phyloP scores from a whole-genome alignment of 352 stramenopile genomes.

The Pseudoperonospora humuli region DNA sequence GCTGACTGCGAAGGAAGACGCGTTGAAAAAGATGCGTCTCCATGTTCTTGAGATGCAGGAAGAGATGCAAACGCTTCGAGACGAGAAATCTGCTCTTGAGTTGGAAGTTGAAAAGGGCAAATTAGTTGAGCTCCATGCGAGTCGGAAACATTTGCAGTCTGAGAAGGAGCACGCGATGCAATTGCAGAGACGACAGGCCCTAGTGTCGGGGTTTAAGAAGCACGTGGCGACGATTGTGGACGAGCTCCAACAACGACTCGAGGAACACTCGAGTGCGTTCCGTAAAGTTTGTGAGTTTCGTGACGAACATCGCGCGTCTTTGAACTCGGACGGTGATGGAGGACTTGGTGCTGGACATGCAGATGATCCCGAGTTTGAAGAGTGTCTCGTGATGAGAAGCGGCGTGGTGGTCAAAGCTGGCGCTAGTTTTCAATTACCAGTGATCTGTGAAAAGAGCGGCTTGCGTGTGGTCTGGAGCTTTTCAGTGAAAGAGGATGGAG shows the following conservation, averaged over 20 bases:
- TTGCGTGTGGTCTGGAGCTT: slow-evolving; percentile 80
- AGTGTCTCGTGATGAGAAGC: slow-evolving; percentile 64
- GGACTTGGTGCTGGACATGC: not conserved
- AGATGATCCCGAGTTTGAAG: slow-evolving; percentile 37
- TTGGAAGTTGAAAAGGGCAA: slow-evolving; percentile 25
- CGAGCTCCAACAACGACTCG: slow-evolving; percentile 42
- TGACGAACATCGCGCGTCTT: slow-evolving; percentile 19
- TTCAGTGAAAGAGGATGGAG: slow-evolving; percentile 54
- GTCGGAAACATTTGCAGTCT: slow-evolving; percentile 27
- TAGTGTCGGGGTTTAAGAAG: slow-evolving; percentile 35
- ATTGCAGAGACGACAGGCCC: slow-evolving; percentile 31
- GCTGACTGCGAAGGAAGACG: slow-evolving; percentile 19
- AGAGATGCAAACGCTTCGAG: slow-evolving; percentile 17
- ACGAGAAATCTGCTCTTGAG: slow-evolving; percentile 26
- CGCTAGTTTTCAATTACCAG: slow-evolving; percentile 53
- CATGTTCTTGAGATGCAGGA: slow-evolving; percentile 23
- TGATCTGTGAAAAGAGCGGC: slow-evolving; percentile 55
- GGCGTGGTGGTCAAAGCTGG: slow-evolving; percentile 77
- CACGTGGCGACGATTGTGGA: slow-evolving; percentile 30
- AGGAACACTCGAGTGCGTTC: slow-evolving; percentile 53
- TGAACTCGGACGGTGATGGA: slow-evolving; percentile 1
- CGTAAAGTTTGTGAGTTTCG: slow-evolving; percentile 53
- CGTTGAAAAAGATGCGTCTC: slow-evolving; percentile 22
- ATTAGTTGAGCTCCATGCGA: slow-evolving; percentile 24
- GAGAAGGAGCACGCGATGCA: slow-evolving; percentile 30